Percentiles rank a stretch among this genome's conserved stretches.
phyloP scores from a whole-genome alignment of 805 yeast genomes.

The Scheffersomyces ergatensis region DNA sequence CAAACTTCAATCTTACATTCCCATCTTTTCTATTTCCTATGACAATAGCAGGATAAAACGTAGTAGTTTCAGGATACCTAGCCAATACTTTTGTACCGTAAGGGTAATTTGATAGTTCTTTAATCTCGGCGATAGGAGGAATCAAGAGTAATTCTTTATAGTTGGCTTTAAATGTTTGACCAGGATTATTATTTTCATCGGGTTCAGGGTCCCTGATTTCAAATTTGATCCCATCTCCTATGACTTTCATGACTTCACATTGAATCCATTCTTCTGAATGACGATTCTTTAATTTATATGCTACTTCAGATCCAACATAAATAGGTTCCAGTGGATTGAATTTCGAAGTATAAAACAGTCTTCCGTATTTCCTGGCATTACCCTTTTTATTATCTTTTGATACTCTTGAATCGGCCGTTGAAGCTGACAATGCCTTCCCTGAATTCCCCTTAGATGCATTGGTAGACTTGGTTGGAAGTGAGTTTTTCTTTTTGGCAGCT shows the following conservation, averaged over 20 bases:
- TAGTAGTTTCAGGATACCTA: conserved; percentile 95
- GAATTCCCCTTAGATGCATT: background rate
- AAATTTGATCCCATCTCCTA: conserved; percentile 70
- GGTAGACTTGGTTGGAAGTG: background rate
- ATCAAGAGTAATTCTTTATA: conserved; percentile 78
- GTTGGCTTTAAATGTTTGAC: conserved; percentile 78
- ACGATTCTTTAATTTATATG: conserved; percentile 70
- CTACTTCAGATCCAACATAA: conserved; percentile 76
- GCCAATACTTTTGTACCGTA: conserved; percentile 83
- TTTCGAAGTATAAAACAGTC: conserved; percentile 50
- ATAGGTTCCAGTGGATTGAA: conserved; percentile 61
- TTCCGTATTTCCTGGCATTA: conserved; percentile 28
- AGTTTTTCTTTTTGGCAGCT: background rate
- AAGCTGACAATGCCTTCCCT: no score
- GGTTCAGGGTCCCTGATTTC: conserved; percentile 99
- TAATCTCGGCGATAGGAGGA: conserved; percentile 49
- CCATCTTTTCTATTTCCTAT: conserved; percentile 75
- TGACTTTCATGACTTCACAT: conserved; percentile 78
- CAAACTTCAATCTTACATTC: conserved; percentile 76
- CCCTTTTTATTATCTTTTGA: conserved; percentile 10
- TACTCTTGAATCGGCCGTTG: background rate
- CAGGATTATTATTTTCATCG: conserved; percentile 86
- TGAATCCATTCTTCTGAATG: conserved; percentile 95
- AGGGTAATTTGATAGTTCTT: conserved; percentile 54
- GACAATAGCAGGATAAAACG: conserved; percentile 93